Evolutionary conservation across 2,329 filamentous ascomycete species (phyloP), one percentile per base, ranked within the genome.

Genomic region (Biscogniauxia sp.): DNA sequence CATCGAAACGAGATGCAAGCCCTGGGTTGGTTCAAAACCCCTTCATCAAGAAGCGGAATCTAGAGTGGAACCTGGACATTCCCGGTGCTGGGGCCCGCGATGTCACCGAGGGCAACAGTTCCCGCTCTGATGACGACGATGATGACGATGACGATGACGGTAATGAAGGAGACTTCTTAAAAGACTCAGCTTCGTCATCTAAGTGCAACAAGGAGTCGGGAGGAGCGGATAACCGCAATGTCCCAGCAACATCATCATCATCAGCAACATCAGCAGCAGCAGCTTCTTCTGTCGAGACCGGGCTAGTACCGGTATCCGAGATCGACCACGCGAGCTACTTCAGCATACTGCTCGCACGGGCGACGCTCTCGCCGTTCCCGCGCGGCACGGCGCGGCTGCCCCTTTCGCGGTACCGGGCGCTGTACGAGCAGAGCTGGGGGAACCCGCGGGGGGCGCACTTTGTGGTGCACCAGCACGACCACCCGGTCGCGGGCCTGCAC

Each of bases 391-490:
- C 78, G 3, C 73, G 64, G 53, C 69, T 81, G 3, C 60, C 77
- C 17, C 66, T 80, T 20, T 23, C 67, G 1, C 59, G 57, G 2
- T 81, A 79, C 65, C 63, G 68, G 3, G 61, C 67, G 8, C 73
- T 82, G 7, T 82, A 80, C 58, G 63, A 67, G 4, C 55, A 57
- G n/a, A 74, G 74, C 53, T 67, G 66, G 1, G 73, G 71, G 19
- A 74, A 59, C 52, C 50, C 61, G 3, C 51, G 58, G 17, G 80
- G 80, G 19, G 76, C 79, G 8, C 85, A 88, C 71, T 91, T 91
- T 69, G 84, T 91, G 56, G 81, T 91, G 45, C 88, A 91, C 71
- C 88, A 92, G 69, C 88, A 92, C 70, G 88, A 90, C 69, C 88
- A 91, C 70, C 89, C 88, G 1, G 72, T 89, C 51, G 87, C 88